Conservation (phyloP, 164 flowering plant species). For the Stephania japonica region DNA sequence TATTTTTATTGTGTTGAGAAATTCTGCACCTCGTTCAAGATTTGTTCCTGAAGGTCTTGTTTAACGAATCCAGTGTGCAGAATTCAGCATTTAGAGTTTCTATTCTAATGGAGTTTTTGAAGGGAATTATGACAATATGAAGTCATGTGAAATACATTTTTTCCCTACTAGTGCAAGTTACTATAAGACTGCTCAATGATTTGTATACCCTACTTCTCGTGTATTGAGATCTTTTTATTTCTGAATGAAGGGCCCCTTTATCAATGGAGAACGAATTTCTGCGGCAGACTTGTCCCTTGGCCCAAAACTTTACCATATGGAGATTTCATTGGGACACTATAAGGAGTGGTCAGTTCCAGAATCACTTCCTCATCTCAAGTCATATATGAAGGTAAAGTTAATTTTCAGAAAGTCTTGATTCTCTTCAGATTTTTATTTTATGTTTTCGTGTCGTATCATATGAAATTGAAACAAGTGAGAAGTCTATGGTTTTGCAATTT, state of each 20-base stretch:
- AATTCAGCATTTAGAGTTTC: not conserved
- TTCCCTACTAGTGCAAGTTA: too few relatives aligned
- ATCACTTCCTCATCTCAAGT: slow-evolving; percentile 61
- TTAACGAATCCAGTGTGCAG: not conserved
- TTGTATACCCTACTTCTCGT: not conserved
- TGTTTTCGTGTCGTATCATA: not conserved
- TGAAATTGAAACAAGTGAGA: not conserved
- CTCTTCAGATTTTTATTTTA: not conserved
- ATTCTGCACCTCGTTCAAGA: not conserved
- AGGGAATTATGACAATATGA: too few relatives aligned
- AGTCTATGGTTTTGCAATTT: too few relatives aligned
- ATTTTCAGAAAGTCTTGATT: not conserved
- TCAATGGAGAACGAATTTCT: slow-evolving; percentile 73
- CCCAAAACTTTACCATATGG: slow-evolving; percentile 90
- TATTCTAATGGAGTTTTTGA: not conserved
- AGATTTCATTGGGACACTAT: slow-evolving; percentile 82
- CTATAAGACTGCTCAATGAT: not conserved
- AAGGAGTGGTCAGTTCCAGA: slow-evolving; percentile 91
- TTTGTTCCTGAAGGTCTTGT: not conserved
- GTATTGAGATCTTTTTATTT: slow-evolving; percentile 9
- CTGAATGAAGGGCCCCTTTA: slow-evolving; percentile 69
- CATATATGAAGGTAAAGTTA: slow-evolving; percentile 85
- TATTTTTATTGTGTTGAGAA: not conserved
- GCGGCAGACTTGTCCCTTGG: slow-evolving; percentile 82
- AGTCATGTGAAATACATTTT: too few relatives aligned